Conservation (phyloP, 495 filamentous ascomycete genomes). For the Daldinia caldariorum region DNA sequence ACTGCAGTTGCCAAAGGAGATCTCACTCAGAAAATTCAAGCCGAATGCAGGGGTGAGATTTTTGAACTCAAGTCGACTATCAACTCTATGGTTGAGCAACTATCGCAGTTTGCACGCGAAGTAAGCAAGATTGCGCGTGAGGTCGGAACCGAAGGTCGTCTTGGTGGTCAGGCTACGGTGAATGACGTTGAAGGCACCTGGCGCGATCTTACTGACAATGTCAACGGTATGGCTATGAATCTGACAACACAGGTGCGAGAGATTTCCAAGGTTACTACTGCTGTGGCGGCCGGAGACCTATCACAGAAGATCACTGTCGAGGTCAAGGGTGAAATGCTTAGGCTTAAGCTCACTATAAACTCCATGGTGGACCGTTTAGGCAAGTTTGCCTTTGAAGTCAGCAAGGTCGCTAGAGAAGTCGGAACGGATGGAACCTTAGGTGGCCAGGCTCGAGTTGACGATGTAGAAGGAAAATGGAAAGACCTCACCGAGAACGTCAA, state of each 20-base stretch:
- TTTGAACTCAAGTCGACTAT: conserved; percentile 95
- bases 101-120: conserved; percentile 96
- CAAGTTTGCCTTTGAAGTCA: conserved; percentile 97
- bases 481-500: conserved; percentile 97
- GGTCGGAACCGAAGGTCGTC: conserved; percentile 94
- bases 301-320: conserved; percentile 96
- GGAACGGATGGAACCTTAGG: conserved; percentile 96
- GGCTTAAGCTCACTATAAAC: conserved; percentile 97
- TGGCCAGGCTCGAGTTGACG: conserved; percentile 94
- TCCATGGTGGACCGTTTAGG: conserved; percentile 98
- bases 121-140: conserved; percentile 98
- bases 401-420: conserved; percentile 97
- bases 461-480: conserved; percentile 99
- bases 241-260: conserved; percentile 97
- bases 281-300: conserved; percentile 92
- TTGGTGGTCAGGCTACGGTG: conserved; percentile 95
- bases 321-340: conserved; percentile 93
- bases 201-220: conserved; percentile 96
- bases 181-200: conserved; percentile 98
- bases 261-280: conserved; percentile 97
- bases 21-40: conserved; percentile 95
- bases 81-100: conserved; percentile 98
- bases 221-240: conserved; percentile 99
- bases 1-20: conserved; percentile 97
- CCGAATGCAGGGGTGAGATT: conserved; percentile 96